A percentile compares a stretch with the other conserved stretches of the same genome.
Evolutionary conservation across 306 rosid species (phyloP).

Genomic region (Quercus alba): DNA sequence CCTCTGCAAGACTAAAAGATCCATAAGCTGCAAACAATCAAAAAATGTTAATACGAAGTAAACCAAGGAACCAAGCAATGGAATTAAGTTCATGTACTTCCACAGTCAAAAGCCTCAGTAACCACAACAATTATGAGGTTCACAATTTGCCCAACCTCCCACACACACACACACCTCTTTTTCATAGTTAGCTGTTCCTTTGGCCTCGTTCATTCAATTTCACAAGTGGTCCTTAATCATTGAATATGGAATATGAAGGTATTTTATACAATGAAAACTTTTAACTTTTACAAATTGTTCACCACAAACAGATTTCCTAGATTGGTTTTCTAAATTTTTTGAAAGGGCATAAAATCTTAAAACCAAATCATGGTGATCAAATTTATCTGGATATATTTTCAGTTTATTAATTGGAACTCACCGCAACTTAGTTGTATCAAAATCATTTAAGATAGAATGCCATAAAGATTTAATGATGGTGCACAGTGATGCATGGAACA

Average conservation of each 20-base stretch:
- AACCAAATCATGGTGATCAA: not conserved
- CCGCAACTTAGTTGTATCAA: not conserved
- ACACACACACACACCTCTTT: not conserved
- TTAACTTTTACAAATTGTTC: not conserved
- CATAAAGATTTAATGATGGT: not conserved
- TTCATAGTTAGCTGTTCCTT: not conserved
- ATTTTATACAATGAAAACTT: not conserved
- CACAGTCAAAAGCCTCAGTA: not conserved
- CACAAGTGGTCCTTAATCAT: not conserved
- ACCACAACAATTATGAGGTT: not conserved
- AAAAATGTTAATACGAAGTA: slow-evolving; percentile 1
- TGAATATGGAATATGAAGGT: not conserved
- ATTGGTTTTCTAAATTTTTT: too few species aligned
- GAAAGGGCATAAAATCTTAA: not conserved
- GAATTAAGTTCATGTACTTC: not conserved
- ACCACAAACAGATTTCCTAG: not conserved
- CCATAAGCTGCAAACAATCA: slow-evolving; percentile 54
- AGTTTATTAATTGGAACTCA: not conserved
- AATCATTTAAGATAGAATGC: not conserved
- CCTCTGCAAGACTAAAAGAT: slow-evolving; percentile 53
- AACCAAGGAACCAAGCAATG: not conserved
- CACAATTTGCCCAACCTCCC: not conserved
- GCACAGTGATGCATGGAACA: not conserved
- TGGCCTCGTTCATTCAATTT: not conserved
- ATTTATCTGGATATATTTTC: not conserved